These are phyloP conservation scores for Coniella vitis DNA, from an alignment of 2,329 filamentous ascomycete genomes.

Conservation along the genomic window DNA sequence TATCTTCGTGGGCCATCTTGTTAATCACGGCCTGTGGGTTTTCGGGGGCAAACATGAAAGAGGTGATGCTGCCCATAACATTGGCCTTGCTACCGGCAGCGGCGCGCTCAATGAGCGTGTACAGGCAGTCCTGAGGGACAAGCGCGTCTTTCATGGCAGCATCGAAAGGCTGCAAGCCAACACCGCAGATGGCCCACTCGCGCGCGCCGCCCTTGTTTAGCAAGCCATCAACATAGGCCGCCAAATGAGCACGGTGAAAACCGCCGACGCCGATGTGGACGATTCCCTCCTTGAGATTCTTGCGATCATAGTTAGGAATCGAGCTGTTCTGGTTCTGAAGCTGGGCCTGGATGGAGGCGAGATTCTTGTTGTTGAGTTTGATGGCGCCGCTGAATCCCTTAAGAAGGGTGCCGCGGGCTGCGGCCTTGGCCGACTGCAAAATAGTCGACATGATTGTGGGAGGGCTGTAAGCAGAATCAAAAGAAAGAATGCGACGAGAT, in stretches of 20 bases:
- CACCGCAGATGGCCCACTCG: conserved; percentile 45
- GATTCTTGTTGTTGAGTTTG: conserved; percentile 1
- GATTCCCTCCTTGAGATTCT: conserved; percentile 44
- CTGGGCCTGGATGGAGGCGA: background rate
- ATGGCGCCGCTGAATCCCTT: background rate
- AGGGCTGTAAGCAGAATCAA: no score
- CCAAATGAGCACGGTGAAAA: conserved; percentile 48
- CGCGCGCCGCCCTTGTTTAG: conserved; percentile 37
- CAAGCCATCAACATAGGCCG: conserved; percentile 43
- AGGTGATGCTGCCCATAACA: conserved; percentile 46
- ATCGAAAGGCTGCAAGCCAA: conserved; percentile 45
- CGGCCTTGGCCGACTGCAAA: background rate
- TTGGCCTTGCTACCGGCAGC: conserved; percentile 41
- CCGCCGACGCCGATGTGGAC: conserved; percentile 48
- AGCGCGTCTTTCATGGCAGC: conserved; percentile 44
- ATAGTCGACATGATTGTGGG: background rate
- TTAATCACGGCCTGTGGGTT: conserved; percentile 43
- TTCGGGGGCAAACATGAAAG: conserved; percentile 45
- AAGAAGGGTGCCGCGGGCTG: background rate
- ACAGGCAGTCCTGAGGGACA: conserved; percentile 41
- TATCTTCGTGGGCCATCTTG: conserved; percentile 49
- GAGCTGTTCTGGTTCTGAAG: background rate
- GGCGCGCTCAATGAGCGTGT: conserved; percentile 49
- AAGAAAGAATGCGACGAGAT: background rate
- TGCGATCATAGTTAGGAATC: conserved; percentile 36